Base-by-base conservation (phyloP, 2,329 filamentous ascomycete genomes). In the Colletotrichum salicis region DNA sequence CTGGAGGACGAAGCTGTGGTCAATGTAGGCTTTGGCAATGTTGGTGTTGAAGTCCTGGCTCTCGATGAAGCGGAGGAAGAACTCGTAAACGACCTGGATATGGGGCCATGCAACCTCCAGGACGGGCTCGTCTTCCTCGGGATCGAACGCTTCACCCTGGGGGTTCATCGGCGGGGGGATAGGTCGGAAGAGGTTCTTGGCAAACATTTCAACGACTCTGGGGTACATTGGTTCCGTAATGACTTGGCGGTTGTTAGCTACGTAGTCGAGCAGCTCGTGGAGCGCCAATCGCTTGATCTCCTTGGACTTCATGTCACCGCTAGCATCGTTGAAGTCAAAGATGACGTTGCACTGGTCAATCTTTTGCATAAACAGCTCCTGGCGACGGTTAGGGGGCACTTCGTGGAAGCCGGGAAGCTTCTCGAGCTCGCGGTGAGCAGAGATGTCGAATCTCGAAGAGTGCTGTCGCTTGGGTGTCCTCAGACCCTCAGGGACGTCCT, bases 31-130 rank as follows among this genome's bases (percentile, higher is more conserved):
- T 85, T 99, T 99, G 76, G 96, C 96, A 78, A 98, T 98, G 84
- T 99, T 99, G 76, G 96, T 99, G 86, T 98, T 99, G 88, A 99
- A 99, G 82, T 99, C 96, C 82, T 98, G 96, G 83, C 96, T 98
- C 83, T 99, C 96, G 77, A 99, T 99, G 84, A 99, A 99, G 72
- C 96, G 90, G 74, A 99, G 87, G 87, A 99, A 99, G 87, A 99
- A 99, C 83, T 99, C 96, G 83, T 99, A 99, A 52, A 99, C 96
- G 68, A 99, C 96, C 84, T 99, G 96, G 72, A 99, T 99, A 81
- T 99, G 96, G 8, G 96, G 96, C 96, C 96, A 99, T 5, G 96
- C 96, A 45, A 99, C 96, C 85, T 99, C 96, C 70, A 99, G 87
- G 41, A 99, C 96, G 1, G 96, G 96, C 81, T 99, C 96, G 77